phyloP scores from a whole-genome alignment of 345 rosid species.

The Camelina hispida region DNA sequence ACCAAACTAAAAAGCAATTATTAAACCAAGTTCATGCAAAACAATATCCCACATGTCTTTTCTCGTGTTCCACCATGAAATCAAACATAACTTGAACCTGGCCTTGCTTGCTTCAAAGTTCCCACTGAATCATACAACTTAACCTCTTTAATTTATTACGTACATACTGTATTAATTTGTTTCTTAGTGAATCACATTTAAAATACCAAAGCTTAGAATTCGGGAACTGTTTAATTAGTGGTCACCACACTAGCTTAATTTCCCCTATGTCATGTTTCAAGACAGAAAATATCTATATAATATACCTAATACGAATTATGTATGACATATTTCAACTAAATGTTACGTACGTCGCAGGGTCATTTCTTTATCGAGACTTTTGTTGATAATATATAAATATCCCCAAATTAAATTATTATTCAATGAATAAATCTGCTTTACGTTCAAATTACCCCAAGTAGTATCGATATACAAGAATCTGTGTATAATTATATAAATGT shows the following conservation, averaged over 20 bases:
- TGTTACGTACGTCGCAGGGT: constrained; percentile 25
- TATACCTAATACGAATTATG: no score
- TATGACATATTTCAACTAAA: constrained; percentile 18
- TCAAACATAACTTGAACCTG: constrained; percentile 45
- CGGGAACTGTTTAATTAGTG: constrained; percentile 14
- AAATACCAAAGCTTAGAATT: constrained; percentile 27
- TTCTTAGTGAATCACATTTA: constrained; percentile 15
- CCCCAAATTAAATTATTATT: background rate
- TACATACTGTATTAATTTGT: background rate
- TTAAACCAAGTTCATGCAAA: constrained; percentile 25
- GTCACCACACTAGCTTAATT: constrained; percentile 25
- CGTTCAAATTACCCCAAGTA: background rate
- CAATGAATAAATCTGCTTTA: background rate
- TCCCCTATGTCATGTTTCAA: background rate
- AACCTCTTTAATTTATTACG: background rate
- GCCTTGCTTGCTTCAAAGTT: constrained; percentile 36
- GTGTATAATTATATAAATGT: no score
- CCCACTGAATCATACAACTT: constrained; percentile 23
- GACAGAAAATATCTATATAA: background rate
- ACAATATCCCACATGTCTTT: constrained; percentile 44
- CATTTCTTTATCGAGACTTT: background rate
- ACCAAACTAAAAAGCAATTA: background rate
- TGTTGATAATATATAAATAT: constrained; percentile 13
- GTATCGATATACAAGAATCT: background rate
- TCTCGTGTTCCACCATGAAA: constrained; percentile 45